Conservation (phyloP, 306 rosid genomes). For the Coriaria nepalensis region DNA sequence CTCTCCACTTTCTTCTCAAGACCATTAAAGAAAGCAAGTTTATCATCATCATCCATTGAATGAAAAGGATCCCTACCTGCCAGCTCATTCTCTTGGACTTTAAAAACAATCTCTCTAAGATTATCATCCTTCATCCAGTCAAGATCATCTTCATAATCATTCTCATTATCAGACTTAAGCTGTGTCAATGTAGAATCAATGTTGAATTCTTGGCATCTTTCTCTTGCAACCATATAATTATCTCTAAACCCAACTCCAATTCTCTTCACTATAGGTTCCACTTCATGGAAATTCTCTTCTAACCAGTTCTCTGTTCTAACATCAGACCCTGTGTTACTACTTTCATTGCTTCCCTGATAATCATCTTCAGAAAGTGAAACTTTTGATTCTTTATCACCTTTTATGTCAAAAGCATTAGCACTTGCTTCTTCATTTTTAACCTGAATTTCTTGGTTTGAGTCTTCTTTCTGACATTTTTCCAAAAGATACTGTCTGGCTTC, state of each 20-base stretch:
- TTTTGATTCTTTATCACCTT: slow-evolving; percentile 31
- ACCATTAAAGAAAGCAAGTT: slow-evolving; percentile 58
- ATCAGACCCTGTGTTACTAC: slow-evolving; percentile 14
- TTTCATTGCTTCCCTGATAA: slow-evolving; percentile 25
- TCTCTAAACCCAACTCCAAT: slow-evolving; percentile 74
- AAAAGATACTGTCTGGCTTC: slow-evolving; percentile 82
- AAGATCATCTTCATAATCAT: slow-evolving; percentile 54
- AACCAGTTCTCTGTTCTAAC: slow-evolving; percentile 53
- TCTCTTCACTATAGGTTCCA: slow-evolving; percentile 59
- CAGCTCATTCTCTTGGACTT: slow-evolving; percentile 75
- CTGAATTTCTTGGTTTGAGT: slow-evolving; percentile 14
- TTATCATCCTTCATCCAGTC: slow-evolving; percentile 81
- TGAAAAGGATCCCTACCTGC: slow-evolving; percentile 66
- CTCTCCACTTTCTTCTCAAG: slow-evolving; percentile 66
- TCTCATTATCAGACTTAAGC: slow-evolving; percentile 29
- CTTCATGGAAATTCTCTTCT: slow-evolving; percentile 58
- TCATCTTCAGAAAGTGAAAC: no score
- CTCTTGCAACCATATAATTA: slow-evolving; percentile 61
- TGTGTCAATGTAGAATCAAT: slow-evolving; percentile 23
- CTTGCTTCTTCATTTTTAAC: slow-evolving; percentile 18
- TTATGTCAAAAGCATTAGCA: slow-evolving; percentile 15
- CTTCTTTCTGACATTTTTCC: slow-evolving; percentile 32
- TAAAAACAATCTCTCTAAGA: slow-evolving; percentile 79
- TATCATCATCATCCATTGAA: slow-evolving; percentile 55
- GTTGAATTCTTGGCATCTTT: slow-evolving; percentile 30